These are phyloP conservation scores for Zelopaecilomyces penicillatus DNA, from an alignment of 2,329 filamentous ascomycete genomes.

Conservation along the genomic window DNA sequence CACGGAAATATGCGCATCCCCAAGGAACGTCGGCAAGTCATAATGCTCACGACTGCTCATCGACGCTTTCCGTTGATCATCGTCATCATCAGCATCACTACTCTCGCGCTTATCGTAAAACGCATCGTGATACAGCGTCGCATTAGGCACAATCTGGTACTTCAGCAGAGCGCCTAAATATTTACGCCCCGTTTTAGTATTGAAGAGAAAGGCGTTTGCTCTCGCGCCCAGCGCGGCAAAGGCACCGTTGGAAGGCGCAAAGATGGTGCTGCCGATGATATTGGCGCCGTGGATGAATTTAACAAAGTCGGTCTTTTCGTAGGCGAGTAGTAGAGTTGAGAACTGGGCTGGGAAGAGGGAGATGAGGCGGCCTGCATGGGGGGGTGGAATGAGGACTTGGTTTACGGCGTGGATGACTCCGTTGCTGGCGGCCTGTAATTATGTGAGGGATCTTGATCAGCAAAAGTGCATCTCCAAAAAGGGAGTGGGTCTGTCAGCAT, in stretches of 20 bases:
- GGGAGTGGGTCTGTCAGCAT: background rate
- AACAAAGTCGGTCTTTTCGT: slow-evolving; percentile 64
- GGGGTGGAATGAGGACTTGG: slow-evolving; percentile 68
- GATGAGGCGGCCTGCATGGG: slow-evolving; percentile 42
- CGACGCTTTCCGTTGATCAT: slow-evolving; percentile 18
- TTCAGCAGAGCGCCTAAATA: slow-evolving; percentile 71
- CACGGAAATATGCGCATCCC: slow-evolving; percentile 57
- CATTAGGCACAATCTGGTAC: slow-evolving; percentile 68
- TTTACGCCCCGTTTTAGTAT: slow-evolving; percentile 59
- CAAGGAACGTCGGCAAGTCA: slow-evolving; percentile 65
- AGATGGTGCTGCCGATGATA: slow-evolving; percentile 61
- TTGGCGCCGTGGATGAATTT: slow-evolving; percentile 47
- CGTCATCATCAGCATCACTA: slow-evolving; percentile 17
- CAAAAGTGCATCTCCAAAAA: background rate
- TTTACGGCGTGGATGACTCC: slow-evolving; percentile 75
- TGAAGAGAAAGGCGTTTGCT: slow-evolving; percentile 80
- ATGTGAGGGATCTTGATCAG: background rate
- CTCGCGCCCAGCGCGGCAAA: slow-evolving; percentile 64
- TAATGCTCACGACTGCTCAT: slow-evolving; percentile 39
- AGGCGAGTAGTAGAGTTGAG: slow-evolving; percentile 68
- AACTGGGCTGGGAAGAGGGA: slow-evolving; percentile 66
- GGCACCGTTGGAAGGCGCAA: slow-evolving; percentile 74
- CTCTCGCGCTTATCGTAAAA: slow-evolving; percentile 48
- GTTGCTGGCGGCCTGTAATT: slow-evolving; percentile 60
- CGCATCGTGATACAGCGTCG: slow-evolving; percentile 76